Conservation (phyloP, 352 stramenopile genomes). For the Globisporangium splendens region DNA sequence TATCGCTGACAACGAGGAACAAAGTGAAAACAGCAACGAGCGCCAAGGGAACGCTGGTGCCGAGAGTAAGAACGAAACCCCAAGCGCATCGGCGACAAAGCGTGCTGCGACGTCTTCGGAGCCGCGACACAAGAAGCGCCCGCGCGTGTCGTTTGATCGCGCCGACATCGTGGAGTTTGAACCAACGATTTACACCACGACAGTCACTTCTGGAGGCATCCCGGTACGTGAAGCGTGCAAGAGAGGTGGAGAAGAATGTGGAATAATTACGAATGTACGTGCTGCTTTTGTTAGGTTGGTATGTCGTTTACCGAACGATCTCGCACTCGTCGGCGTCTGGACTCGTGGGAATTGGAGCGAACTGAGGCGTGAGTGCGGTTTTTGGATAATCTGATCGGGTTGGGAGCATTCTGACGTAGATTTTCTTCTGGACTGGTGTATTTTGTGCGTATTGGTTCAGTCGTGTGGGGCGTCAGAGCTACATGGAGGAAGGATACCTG, state of each 20-base stretch:
- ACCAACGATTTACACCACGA: conserved; percentile 78
- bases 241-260: too few relatives aligned
- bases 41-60: too few relatives aligned
- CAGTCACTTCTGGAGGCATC: conserved; percentile 73
- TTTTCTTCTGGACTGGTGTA: conserved; percentile 2
- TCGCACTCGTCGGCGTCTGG: conserved; percentile 63
- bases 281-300: conserved; percentile 27
- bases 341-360: conserved; percentile 79
- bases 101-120: conserved; percentile 12
- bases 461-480: conserved; percentile 71
- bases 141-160: conserved; percentile 69
- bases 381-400: too few relatives aligned
- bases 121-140: conserved; percentile 53
- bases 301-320: conserved; percentile 78
- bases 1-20: too few relatives aligned
- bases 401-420: too few relatives aligned
- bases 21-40: background rate
- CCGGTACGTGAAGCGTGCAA: conserved; percentile 21
- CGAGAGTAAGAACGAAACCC: too few relatives aligned
- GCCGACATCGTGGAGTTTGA: conserved; percentile 87
- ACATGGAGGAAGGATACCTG: conserved; percentile 86
- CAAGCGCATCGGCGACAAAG: background rate
- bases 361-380: conserved; percentile 47
- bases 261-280: too few relatives aligned
- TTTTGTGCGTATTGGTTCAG: conserved; percentile 15